Conservation (phyloP, 2,329 filamentous ascomycete genomes). For the Plectosphaerella plurivora region DNA sequence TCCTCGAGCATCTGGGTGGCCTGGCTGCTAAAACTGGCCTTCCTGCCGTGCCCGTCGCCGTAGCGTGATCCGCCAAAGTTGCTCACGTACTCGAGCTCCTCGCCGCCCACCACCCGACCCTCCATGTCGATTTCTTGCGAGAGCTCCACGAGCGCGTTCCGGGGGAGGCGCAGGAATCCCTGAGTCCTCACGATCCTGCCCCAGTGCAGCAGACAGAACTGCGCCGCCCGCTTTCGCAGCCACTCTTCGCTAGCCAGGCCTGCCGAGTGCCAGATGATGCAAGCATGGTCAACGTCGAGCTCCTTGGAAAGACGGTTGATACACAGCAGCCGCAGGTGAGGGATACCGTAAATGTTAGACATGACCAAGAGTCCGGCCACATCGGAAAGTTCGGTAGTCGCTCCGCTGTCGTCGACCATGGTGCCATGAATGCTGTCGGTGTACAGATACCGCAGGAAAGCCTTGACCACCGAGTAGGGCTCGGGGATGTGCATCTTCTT, state of each 20-base stretch:
- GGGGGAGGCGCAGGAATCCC: conserved; percentile 78
- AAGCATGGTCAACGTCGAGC: conserved; percentile 90
- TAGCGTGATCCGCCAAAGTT: conserved; percentile 44
- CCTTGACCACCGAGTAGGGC: conserved; percentile 87
- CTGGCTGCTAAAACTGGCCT: conserved; percentile 57
- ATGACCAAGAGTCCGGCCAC: conserved; percentile 94
- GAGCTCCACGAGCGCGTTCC: conserved; percentile 78
- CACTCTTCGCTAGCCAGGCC: conserved; percentile 88
- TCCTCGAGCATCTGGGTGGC: conserved; percentile 54
- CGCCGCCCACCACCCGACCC: conserved; percentile 83
- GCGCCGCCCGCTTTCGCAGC: conserved; percentile 82
- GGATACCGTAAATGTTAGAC: conserved; percentile 97
- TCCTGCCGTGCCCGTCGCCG: conserved; percentile 39
- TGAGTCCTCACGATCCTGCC: conserved; percentile 86
- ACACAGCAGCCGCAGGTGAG: conserved; percentile 83
- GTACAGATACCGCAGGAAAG: conserved; percentile 94
- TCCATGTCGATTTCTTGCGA: conserved; percentile 92
- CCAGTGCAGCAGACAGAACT: conserved; percentile 91
- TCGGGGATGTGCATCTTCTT: conserved; percentile 98
- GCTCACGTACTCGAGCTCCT: conserved; percentile 64
- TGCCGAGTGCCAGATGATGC: conserved; percentile 93
- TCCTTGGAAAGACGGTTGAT: conserved; percentile 87
- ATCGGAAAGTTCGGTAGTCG: conserved; percentile 74
- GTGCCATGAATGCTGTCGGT: conserved; percentile 77
- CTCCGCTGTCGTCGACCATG: conserved; percentile 53